Percentiles rank a stretch among this genome's conserved stretches.
Conservation (phyloP, 306 rosid genomes). For the Trichosanthes cucumerina region DNA sequence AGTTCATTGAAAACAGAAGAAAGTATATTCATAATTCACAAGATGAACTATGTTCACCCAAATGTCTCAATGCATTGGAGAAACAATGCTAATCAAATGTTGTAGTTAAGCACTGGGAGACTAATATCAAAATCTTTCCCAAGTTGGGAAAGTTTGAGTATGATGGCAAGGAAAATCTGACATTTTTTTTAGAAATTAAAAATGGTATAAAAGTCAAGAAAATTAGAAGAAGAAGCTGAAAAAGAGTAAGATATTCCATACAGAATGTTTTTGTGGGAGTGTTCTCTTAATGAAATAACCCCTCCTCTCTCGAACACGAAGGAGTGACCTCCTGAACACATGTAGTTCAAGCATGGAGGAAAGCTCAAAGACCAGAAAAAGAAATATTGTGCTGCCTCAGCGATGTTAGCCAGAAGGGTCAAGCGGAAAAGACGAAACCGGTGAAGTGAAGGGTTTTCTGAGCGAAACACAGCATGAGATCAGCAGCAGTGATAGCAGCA, state of each 20-base stretch:
- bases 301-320: too few relatives aligned
- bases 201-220: not conserved
- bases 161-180: not conserved
- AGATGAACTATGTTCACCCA: not conserved
- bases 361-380: too few relatives aligned
- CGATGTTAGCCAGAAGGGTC: too few relatives aligned
- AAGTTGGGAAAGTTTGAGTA: not conserved
- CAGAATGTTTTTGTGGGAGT: too few relatives aligned
- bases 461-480: slow-evolving; percentile 81
- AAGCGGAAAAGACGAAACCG: too few relatives aligned
- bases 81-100: not conserved
- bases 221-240: not conserved
- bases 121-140: not conserved
- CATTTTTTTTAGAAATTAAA: not conserved
- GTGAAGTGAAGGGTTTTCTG: too few relatives aligned
- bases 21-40: not conserved
- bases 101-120: not conserved
- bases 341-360: too few relatives aligned
- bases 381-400: too few relatives aligned
- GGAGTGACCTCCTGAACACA: too few relatives aligned
- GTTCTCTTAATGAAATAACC: too few relatives aligned
- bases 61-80: not conserved
- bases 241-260: too few relatives aligned
- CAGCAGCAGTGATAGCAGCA: slow-evolving; percentile 85
- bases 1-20: not conserved